Percentiles rank a stretch among this genome's conserved stretches.
Evolutionary conservation across 306 rosid genomes (phyloP).

Genomic region (Albizia julibrissin): DNA sequence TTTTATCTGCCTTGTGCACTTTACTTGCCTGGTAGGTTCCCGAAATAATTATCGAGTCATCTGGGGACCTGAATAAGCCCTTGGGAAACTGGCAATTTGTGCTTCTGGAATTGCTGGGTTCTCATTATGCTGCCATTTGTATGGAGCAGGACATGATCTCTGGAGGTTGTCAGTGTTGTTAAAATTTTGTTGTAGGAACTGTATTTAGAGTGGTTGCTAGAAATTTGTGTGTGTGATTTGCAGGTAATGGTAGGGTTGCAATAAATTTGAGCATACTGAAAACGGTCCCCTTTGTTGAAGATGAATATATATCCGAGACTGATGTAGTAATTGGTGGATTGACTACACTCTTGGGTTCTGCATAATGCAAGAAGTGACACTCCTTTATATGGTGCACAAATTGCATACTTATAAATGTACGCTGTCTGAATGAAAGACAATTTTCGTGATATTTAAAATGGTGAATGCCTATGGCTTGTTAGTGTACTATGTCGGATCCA

Average conservation of each 20-base stretch:
- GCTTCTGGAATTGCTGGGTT: conserved; percentile 70
- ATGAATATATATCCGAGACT: conserved; percentile 62
- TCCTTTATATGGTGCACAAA: neutral
- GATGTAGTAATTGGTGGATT: conserved; percentile 53
- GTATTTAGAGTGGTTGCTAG: conserved; percentile 6
- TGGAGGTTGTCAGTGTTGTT: conserved; percentile 45
- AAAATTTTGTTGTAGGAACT: neutral
- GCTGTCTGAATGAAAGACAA: neutral
- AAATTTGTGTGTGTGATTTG: conserved; percentile 28
- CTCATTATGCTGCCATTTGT: conserved; percentile 88
- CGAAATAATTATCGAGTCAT: conserved; percentile 53
- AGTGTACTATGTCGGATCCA: no score
- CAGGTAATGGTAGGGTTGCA: conserved; percentile 52
- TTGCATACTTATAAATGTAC: neutral
- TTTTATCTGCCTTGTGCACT: conserved; percentile 9
- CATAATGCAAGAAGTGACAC: conserved; percentile 7
- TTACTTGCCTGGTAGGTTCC: conserved; percentile 37
- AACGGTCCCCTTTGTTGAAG: conserved; percentile 79
- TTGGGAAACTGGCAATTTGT: conserved; percentile 60
- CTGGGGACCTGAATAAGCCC: conserved; percentile 39
- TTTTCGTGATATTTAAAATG: neutral
- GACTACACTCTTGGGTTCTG: conserved; percentile 29
- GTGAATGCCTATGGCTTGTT: neutral
- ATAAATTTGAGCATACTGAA: conserved; percentile 56
- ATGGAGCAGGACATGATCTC: conserved; percentile 45